A percentile compares a stretch with the other conserved stretches of the same genome.
These are phyloP conservation scores for Metschnikowia continentalis DNA, from an alignment of 805 yeast genomes.

Conservation along the genomic window DNA sequence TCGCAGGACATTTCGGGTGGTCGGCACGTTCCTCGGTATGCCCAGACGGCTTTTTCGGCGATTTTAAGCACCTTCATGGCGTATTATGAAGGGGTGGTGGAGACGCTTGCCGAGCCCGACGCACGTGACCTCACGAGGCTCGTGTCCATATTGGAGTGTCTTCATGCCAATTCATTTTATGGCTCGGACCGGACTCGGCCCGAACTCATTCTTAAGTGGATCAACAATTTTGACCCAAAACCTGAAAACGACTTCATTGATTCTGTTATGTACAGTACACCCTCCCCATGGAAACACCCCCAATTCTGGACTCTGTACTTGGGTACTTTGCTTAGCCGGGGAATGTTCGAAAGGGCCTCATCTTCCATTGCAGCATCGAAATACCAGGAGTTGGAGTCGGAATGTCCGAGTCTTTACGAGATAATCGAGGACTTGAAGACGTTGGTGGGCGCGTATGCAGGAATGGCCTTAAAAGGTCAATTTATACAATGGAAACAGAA, in stretches of 20 bases:
- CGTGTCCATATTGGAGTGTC: constrained; percentile 52
- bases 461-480: constrained; percentile 35
- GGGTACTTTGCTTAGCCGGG: constrained; percentile 55
- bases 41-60: constrained; percentile 24
- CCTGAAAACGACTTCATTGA: constrained; percentile 53
- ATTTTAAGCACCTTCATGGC: constrained; percentile 11
- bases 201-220: constrained; percentile 52
- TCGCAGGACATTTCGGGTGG: constrained; percentile 12
- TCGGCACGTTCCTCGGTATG: constrained; percentile 7
- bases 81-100: constrained; percentile 20
- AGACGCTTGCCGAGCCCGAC: constrained; percentile 19
- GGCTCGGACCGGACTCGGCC: constrained; percentile 38
- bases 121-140: constrained; percentile 33
- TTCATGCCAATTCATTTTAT: constrained; percentile 49
- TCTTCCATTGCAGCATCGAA: constrained; percentile 42
- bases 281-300: constrained; percentile 45
- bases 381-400: constrained; percentile 34
- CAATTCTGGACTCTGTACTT: constrained; percentile 61
- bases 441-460: constrained; percentile 39
- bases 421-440: constrained; percentile 40
- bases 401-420: constrained; percentile 28
- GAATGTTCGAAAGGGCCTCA: constrained; percentile 54
- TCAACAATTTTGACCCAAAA: constrained; percentile 63
- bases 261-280: constrained; percentile 40
- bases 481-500: constrained; percentile 49